Evolutionary conservation across 768 basidiomycete genomes (phyloP).

Genomic region (Sutorius australiensis): DNA sequence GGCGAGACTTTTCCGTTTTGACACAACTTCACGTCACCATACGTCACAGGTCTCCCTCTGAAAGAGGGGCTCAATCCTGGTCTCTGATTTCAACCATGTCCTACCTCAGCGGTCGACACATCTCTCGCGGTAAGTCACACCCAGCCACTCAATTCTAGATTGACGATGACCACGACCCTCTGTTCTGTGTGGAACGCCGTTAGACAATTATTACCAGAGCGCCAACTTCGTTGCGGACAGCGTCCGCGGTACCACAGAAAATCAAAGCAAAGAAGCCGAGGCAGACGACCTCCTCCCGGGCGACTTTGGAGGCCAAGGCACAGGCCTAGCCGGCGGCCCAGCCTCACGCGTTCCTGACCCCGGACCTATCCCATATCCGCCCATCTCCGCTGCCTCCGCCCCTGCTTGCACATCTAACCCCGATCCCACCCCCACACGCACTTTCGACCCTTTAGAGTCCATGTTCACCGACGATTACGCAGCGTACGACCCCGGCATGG

Average conservation of each 20-base stretch:
- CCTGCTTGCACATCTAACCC: no score
- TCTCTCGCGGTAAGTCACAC: slow-evolving; percentile 6
- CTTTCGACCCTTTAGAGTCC: no score
- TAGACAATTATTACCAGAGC: slow-evolving; percentile 3
- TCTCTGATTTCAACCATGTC: background rate
- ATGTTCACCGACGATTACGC: slow-evolving; percentile 11
- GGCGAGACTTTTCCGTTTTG: no score
- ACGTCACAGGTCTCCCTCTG: no score
- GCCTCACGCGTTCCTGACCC: no score
- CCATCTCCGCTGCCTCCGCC: no score
- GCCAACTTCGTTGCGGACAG: slow-evolving; percentile 6
- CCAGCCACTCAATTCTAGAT: no score
- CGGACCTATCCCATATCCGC: no score
- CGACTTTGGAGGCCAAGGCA: slow-evolving; percentile 1
- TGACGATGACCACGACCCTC: no score
- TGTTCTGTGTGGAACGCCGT: background rate
- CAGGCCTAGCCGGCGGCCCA: slow-evolving; percentile 1
- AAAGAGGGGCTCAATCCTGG: no score
- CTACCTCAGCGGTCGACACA: slow-evolving; percentile 5
- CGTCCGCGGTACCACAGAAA: background rate
- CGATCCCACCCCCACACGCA: no score
- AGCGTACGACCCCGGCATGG: slow-evolving; percentile 23
- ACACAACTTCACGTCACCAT: no score
- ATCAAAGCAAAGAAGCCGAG: background rate
- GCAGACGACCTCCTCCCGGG: background rate